Base-by-base conservation (phyloP, 768 basidiomycete species). In the Rhodosporidiobolus sp. region DNA sequence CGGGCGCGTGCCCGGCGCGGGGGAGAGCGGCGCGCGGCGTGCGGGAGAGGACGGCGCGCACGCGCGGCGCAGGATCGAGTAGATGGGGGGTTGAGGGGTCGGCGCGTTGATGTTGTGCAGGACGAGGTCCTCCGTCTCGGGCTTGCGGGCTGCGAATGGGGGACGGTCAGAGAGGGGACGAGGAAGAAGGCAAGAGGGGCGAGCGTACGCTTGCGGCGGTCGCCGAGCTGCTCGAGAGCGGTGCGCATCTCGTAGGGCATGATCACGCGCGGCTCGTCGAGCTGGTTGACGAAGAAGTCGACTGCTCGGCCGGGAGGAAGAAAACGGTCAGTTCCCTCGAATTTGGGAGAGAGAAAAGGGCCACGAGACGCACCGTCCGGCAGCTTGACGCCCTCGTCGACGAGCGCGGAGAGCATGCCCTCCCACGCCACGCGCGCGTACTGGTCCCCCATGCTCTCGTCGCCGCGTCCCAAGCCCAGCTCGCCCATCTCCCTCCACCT, bases 251-350 rank as follows among this genome's bases (percentile, higher is more conserved):
- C 59, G 45, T 65, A 70, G 43, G 69, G 69, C 20, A 70, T 24
- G 3, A 55, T 22, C 10, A 65, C 69, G 10, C 69, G 34, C 9
- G 69, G 69, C 30, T 70, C 69, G 63, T 70, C 69, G 38, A 65
- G 50, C 30, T 53, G 52, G 57, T 65, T 70, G n/a, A 70, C n/a
- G n/a, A 59, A 70, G 11, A 64, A 46, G 50, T 70, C 69, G 56
- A 65, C 69, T 70, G 69, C 49, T 43, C 38, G 14, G 38, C 8
- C 14, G 38, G 38, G n/a, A 20, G 16, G 26, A 14, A 1, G 12
- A n/a, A 3, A 17, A 59, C n/a, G 56, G 1, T 11, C 12, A 48
- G 16, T 34, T 11, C 14, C 28, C 26, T 30, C 28, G 30, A 61
- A 8, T 24, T 0, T 17, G 38, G 12, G 4, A 26, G 24, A 59